Base-by-base conservation (phyloP, 495 filamentous ascomycete species). In the Talaromyces stipitatus region DNA sequence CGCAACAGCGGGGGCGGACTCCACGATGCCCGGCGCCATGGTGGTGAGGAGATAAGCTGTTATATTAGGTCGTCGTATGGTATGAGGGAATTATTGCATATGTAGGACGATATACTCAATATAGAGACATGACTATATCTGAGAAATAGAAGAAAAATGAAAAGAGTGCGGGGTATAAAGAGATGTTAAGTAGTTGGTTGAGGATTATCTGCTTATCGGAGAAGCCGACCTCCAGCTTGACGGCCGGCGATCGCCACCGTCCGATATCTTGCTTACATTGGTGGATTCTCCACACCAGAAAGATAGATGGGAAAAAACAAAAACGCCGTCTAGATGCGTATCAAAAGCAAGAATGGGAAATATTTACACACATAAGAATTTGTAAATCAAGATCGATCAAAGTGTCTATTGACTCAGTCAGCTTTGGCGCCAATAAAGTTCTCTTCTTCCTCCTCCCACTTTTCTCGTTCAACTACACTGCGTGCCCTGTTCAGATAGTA, bases 11-110 rank as follows among this genome's bases (percentile, higher is more conserved):
- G 82, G 80, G 36, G 70, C 67, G 20, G 65, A 61, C 10, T 69
- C 64, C 26, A 80, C 64, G 26, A 84, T 69, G 26, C 84, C 83
- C 48, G 85, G 83, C 58, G 85, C 79, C 85, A 88, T 88, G n/a
- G 43, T 43, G 26, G 23, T 27, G 61, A 16, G 4, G 54, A 56
- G 24, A 26, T n/a, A n/a, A n/a, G n/a, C n/a, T n/a, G n/a, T n/a
- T 32, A 24, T 18, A 23, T 28, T 18, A 41, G 8, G 16, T 18
- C 1, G 1, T 41, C n/a, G n/a, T 18, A 28, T 50, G 10, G 10
- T n/a, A 4, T 27, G 2, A 48, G 22, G 10, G 22, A 9, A 16
- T 27, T 29, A 27, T 23, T n/a, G 48, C 11, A 23, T 48, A 20
- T 48, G 8, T 48, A 26, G 12, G 24, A 27, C n/a, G 22, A 50